Percentiles rank a stretch among this genome's conserved stretches.
phyloP scores from a whole-genome alignment of 129 eudicot genomes.

The Mikania micrantha region DNA sequence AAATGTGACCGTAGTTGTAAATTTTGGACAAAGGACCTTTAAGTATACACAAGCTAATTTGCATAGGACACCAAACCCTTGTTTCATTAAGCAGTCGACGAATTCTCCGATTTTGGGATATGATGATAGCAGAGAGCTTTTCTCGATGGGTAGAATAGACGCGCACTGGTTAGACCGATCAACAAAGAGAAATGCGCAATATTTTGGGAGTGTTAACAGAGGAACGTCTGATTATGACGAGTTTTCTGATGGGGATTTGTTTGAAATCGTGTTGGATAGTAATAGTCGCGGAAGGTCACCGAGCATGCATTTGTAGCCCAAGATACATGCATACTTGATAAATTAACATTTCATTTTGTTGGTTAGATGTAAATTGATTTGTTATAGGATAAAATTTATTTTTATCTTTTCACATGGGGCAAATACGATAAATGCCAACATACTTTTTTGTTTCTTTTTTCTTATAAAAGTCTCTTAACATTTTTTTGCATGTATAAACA shows the following conservation, averaged over 20 bases:
- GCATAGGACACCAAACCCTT: conserved; percentile 88
- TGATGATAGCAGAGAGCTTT: conserved; percentile 85
- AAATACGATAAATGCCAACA: too few relatives aligned
- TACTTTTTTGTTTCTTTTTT: background rate
- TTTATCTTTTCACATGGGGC: conserved; percentile 1
- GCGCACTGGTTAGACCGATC: conserved; percentile 71
- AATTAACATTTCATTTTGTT: background rate
- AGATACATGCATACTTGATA: background rate
- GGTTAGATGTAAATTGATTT: conserved; percentile 25
- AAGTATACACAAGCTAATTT: conserved; percentile 58
- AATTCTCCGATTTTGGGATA: conserved; percentile 48
- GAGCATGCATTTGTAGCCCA: conserved; percentile 24
- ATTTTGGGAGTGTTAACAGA: conserved; percentile 33
- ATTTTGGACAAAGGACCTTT: conserved; percentile 78
- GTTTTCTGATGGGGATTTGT: conserved; percentile 78
- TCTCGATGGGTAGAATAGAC: conserved; percentile 91
- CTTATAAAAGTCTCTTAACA: too few relatives aligned
- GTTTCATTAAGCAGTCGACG: conserved; percentile 54
- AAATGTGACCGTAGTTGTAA: conserved; percentile 48
- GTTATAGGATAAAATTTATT: conserved; percentile 18
- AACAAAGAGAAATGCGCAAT: conserved; percentile 35
- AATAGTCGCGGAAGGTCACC: conserved; percentile 63
- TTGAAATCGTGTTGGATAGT: conserved; percentile 77
- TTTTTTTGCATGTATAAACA: too few relatives aligned
- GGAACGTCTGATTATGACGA: conserved; percentile 49